These are phyloP conservation scores for Quercus alba DNA, from an alignment of 306 rosid genomes.

Conservation along the genomic window DNA sequence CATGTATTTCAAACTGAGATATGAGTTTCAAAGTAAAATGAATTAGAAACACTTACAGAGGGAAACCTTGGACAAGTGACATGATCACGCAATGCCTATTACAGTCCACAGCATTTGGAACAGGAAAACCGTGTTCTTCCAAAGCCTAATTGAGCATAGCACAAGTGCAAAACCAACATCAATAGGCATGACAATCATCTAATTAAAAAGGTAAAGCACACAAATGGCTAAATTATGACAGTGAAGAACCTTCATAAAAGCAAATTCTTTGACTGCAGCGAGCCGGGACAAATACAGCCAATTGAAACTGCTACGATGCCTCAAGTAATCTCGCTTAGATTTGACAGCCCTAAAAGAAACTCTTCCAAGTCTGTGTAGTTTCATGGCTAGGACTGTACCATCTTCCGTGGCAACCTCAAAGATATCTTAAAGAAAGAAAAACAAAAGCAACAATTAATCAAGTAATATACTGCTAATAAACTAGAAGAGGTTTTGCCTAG, in stretches of 20 bases:
- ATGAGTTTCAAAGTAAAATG: background rate
- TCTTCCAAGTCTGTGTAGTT: conserved; percentile 91
- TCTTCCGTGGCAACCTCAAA: conserved; percentile 92
- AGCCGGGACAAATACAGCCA: conserved; percentile 97
- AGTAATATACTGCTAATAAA: background rate
- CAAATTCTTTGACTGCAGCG: conserved; percentile 85
- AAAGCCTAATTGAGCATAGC: conserved; percentile 58
- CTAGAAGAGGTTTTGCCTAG: background rate
- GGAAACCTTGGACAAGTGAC: conserved; percentile 90
- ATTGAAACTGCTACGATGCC: conserved; percentile 79
- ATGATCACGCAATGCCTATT: conserved; percentile 90
- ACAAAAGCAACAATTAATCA: conserved; percentile 7
- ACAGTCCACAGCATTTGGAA: conserved; percentile 75
- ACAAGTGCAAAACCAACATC: conserved; percentile 7
- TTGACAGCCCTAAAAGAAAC: conserved; percentile 91
- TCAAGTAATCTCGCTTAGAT: conserved; percentile 90
- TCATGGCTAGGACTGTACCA: conserved; percentile 79
- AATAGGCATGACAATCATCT: background rate
- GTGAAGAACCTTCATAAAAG: conserved; percentile 82
- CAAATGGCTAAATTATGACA: background rate
- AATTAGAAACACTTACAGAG: conserved; percentile 63
- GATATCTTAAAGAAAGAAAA: conserved; percentile 49
- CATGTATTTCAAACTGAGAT: background rate
- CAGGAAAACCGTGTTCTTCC: conserved; percentile 80
- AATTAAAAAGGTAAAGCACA: background rate